phyloP scores from a whole-genome alignment of 331 rosid genomes.

The Pyracantha coccinea region DNA sequence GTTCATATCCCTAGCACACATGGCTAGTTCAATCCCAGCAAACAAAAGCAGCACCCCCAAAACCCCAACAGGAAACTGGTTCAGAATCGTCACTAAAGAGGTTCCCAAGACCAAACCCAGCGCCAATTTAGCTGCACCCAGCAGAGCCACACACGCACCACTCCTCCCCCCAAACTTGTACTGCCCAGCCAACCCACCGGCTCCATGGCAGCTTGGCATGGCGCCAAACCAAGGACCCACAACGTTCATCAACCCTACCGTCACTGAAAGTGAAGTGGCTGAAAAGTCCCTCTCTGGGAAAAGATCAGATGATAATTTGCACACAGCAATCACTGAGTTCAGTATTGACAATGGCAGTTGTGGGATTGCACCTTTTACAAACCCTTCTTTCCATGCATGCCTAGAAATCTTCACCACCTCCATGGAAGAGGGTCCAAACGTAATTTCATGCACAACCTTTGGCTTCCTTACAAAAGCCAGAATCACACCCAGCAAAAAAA shows the following conservation, averaged over 20 bases:
- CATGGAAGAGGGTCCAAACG: conserved; percentile 65
- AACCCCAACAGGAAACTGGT: conserved; percentile 60
- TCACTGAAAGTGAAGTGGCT: conserved; percentile 62
- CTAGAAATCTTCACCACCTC: conserved; percentile 40
- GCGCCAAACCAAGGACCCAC: conserved; percentile 87
- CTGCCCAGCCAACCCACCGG: conserved; percentile 89
- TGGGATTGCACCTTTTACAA: conserved; percentile 77
- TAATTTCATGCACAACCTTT: conserved; percentile 32
- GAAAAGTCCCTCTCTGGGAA: conserved; percentile 64
- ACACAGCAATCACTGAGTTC: conserved; percentile 75
- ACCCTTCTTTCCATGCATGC: conserved; percentile 71
- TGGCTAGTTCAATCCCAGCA: conserved; percentile 81
- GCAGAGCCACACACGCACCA: conserved; percentile 82
- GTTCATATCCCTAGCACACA: conserved; percentile 73
- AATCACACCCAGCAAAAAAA: conserved; percentile 53
- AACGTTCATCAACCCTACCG: conserved; percentile 81
- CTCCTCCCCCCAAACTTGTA: conserved; percentile 94
- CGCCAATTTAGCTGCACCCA: conserved; percentile 52
- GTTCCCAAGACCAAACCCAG: conserved; percentile 63
- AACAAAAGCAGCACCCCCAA: conserved; percentile 66
- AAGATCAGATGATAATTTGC: conserved; percentile 61
- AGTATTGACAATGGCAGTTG: conserved; percentile 75
- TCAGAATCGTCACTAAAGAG: conserved; percentile 51
- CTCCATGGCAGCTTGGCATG: conserved; percentile 82
- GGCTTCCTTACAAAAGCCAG: conserved; percentile 66